A percentile compares a stretch with the other conserved stretches of the same genome.
These are phyloP conservation scores for Talaromyces sp. DNA, from an alignment of 2,329 filamentous ascomycete species.

Conservation along the genomic window DNA sequence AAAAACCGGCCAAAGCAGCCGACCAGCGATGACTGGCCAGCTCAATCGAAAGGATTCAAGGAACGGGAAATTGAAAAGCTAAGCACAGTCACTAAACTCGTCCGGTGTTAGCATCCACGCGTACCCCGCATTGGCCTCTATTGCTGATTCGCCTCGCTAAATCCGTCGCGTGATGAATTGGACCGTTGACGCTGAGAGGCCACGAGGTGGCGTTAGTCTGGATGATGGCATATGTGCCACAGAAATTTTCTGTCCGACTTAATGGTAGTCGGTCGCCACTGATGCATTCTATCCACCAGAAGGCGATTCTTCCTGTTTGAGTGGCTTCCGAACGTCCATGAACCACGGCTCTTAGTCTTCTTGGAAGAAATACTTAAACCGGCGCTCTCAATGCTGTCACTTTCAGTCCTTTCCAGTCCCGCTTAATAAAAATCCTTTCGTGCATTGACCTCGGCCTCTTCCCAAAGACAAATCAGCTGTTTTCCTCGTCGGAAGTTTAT, in stretches of 20 bases:
- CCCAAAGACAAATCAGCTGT: not conserved
- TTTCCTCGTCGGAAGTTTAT: not conserved
- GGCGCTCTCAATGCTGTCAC: not conserved
- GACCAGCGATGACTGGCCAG: not conserved
- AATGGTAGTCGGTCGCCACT: not conserved
- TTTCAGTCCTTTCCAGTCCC: not conserved
- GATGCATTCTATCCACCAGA: not conserved
- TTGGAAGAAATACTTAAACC: not conserved
- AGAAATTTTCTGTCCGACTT: too few species aligned
- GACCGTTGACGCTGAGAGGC: not conserved
- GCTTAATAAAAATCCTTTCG: not conserved
- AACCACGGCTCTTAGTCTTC: not conserved
- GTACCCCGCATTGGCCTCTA: not conserved
- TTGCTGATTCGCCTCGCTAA: not conserved
- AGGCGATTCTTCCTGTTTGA: not conserved
- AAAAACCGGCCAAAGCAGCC: not conserved
- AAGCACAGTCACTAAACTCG: not conserved
- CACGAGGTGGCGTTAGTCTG: not conserved
- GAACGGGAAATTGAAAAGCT: slow-evolving; percentile 4
- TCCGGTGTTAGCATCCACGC: not conserved
- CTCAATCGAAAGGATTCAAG: not conserved
- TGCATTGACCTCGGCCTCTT: not conserved
- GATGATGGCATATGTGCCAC: not conserved
- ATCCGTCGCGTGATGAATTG: not conserved
- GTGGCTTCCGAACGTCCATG: not conserved